Conservation (phyloP, 495 filamentous ascomycete species). For the Zalerion maritima region DNA sequence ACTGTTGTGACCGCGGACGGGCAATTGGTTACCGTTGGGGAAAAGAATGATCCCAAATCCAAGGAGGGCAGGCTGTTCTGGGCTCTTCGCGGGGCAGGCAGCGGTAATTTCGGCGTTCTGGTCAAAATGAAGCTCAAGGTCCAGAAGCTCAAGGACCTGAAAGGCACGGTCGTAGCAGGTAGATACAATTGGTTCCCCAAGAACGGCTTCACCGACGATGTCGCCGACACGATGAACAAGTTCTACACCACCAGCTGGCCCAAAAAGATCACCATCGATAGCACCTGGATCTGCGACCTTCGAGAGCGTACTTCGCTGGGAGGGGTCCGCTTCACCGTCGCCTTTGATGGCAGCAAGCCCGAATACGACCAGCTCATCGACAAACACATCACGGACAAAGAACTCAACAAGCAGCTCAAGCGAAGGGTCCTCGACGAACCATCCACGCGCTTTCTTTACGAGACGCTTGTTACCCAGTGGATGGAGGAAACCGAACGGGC, state of each 20-base stretch:
- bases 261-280: constrained; percentile 13
- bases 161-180: constrained; percentile 7
- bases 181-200: constrained; percentile 10
- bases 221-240: constrained; percentile 9
- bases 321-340: constrained; percentile 6
- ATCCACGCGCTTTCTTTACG: constrained; percentile 17
- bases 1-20: constrained; percentile 9
- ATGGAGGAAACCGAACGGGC: constrained; percentile 12
- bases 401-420: constrained; percentile 9
- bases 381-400: constrained; percentile 2
- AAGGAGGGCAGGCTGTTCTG: constrained; percentile 5
- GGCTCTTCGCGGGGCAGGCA: constrained; percentile 3
- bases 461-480: constrained; percentile 18
- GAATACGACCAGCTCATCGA: constrained; percentile 9
- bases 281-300: constrained; percentile 15
- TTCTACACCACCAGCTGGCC: constrained; percentile 9
- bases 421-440: constrained; percentile 9
- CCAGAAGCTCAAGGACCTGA: constrained; percentile 1
- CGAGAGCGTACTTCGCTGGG: background rate
- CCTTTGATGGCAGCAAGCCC: constrained; percentile 7
- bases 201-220: background rate
- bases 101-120: constrained; percentile 6
- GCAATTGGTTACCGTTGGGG: constrained; percentile 7
- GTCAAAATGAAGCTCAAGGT: constrained; percentile 7
- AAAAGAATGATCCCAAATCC: constrained; percentile 3